Evolutionary conservation across 306 rosid genomes (phyloP).

Genomic region (Elaeagnus macrophylla): DNA sequence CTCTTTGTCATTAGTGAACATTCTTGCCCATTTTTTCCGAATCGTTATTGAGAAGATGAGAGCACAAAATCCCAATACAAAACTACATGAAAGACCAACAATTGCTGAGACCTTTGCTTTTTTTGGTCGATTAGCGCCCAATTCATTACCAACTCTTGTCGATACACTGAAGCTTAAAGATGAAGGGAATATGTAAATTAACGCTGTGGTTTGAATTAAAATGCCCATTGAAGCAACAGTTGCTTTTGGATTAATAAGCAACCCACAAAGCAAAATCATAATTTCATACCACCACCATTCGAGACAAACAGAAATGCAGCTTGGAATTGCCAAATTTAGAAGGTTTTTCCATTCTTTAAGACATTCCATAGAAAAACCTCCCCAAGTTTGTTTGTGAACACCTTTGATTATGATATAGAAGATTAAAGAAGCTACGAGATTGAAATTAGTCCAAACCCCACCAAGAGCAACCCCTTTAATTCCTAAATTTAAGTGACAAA

Average conservation of each 20-base stretch:
- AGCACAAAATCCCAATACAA: constrained; percentile 48
- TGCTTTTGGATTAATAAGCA: constrained; percentile 45
- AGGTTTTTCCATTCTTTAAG: constrained; percentile 53
- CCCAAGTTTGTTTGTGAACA: constrained; percentile 58
- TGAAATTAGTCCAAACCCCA: constrained; percentile 72
- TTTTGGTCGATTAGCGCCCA: constrained; percentile 61
- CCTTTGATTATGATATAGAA: constrained; percentile 44
- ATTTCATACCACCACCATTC: constrained; percentile 99
- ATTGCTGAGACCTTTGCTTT: constrained; percentile 61
- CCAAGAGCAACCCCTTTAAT: constrained; percentile 71
- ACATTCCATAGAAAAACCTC: constrained; percentile 46
- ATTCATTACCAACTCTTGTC: constrained; percentile 73
- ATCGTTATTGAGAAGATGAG: constrained; percentile 48
- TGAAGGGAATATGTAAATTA: constrained; percentile 79
- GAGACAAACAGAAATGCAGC: constrained; percentile 82
- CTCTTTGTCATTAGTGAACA: constrained; percentile 64
- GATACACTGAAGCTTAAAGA: constrained; percentile 82
- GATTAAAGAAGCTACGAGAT: constrained; percentile 48
- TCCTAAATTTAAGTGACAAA: constrained; percentile 43
- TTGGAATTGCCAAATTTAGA: constrained; percentile 61
- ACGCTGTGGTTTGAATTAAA: constrained; percentile 72
- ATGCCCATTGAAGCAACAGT: constrained; percentile 95
- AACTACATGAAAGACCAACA: constrained; percentile 63
- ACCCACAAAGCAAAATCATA: constrained; percentile 76
- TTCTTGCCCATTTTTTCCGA: constrained; percentile 66